Evolutionary conservation across 2,329 filamentous ascomycete species (phyloP).

Genomic region (Myriosclerotinia scirpicola): DNA sequence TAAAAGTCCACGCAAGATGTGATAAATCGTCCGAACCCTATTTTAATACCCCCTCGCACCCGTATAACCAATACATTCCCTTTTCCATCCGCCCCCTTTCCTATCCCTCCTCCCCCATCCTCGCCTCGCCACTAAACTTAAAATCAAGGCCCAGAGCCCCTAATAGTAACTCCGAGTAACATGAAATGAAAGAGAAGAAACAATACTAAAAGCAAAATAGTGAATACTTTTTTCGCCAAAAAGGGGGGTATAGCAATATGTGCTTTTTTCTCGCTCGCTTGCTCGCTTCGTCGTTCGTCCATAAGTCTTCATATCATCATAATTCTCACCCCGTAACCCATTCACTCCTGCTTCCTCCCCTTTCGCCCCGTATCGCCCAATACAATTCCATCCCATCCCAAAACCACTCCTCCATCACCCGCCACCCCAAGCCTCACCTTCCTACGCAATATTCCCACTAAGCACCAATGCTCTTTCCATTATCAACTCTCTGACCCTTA

Average conservation of each 20-base stretch:
- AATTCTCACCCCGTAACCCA: neutral
- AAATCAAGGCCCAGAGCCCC: neutral
- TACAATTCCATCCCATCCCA: neutral
- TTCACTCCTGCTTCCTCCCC: neutral
- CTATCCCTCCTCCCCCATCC: neutral
- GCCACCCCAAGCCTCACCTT: neutral
- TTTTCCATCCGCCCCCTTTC: neutral
- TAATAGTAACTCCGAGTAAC: neutral
- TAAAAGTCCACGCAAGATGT: neutral
- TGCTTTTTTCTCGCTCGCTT: neutral
- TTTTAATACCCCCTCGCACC: neutral
- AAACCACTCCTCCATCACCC: slow-evolving; percentile 25
- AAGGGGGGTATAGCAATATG: slow-evolving; percentile 3
- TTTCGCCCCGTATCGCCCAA: neutral
- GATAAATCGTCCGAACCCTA: neutral
- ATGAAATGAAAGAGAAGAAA: neutral
- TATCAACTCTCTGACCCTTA: neutral
- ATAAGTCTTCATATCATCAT: slow-evolving; percentile 6
- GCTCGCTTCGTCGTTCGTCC: neutral
- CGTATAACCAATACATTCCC: neutral
- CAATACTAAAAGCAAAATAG: neutral
- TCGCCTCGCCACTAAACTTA: neutral
- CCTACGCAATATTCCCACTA: slow-evolving; percentile 43
- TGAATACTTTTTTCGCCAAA: neutral
- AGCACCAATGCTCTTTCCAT: slow-evolving; percentile 30